phyloP scores from a whole-genome alignment of 768 basidiomycete species.

The Cytidiella melzeri region DNA sequence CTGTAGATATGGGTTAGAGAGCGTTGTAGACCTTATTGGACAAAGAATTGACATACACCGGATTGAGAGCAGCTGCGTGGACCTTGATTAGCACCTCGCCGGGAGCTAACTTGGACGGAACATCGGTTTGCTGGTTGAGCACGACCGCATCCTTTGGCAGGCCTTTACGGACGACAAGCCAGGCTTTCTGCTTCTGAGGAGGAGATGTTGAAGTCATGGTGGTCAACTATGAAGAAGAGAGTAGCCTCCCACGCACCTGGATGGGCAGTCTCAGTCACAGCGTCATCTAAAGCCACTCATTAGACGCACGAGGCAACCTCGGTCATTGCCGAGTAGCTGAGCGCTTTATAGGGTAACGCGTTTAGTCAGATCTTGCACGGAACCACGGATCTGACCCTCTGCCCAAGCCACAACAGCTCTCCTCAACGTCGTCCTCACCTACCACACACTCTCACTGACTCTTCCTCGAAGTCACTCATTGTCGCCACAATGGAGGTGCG shows the following conservation, averaged over 20 bases:
- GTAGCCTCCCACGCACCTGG: neutral
- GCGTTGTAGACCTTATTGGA: too few species aligned
- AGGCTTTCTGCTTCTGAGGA: conserved; percentile 20
- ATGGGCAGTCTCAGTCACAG: neutral
- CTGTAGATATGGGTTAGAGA: conserved; percentile 30
- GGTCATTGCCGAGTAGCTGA: too few species aligned
- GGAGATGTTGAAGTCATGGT: neutral
- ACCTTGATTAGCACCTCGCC: conserved; percentile 48
- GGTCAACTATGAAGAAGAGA: neutral
- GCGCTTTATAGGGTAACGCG: neutral
- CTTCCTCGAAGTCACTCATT: conserved; percentile 2
- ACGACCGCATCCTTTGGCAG: conserved; percentile 24
- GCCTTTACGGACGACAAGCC: conserved; percentile 25
- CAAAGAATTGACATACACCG: conserved; percentile 41
- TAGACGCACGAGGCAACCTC: too few species aligned
- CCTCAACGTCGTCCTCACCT: conserved; percentile 14
- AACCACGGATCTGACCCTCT: conserved; percentile 22
- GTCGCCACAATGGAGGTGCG: conserved; percentile 33
- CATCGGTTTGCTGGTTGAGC: conserved; percentile 21
- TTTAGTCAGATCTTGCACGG: neutral
- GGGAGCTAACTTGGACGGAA: conserved; percentile 27
- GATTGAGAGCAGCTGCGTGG: conserved; percentile 58
- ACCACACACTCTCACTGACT: conserved; percentile 12
- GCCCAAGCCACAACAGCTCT: conserved; percentile 24
- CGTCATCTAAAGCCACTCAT: neutral